Base-by-base conservation (phyloP, 1,284 basidiomycete species). In the Ustilago vetiveriae region DNA sequence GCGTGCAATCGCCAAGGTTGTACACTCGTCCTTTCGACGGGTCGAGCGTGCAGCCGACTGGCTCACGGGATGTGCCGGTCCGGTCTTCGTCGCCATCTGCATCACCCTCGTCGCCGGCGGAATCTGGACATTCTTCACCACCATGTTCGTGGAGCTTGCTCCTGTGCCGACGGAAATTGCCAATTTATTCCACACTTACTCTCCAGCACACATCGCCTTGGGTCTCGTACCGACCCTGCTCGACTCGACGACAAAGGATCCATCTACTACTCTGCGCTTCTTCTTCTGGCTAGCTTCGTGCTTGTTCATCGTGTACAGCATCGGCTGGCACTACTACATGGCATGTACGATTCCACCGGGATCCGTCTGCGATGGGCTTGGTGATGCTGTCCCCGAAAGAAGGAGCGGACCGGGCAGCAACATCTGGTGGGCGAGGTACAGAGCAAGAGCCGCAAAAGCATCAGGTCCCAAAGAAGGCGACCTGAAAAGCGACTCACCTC, bases 31-130 rank as follows among this genome's bases (percentile, higher is more conserved):
- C 84, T 96, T 94, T 85, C 91, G 88, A 80, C 84, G 85, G 21
- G 83, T 95, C 26, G 94, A 97, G 83, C 84, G 88, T 41, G 83
- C 84, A 41, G 92, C 88, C 5, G 92, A 96, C 82, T 85, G 86
- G 76, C 72, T 95, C 36, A 96, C 92, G 0, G 92, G 93, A 56
- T 89, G 90, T 46, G 94, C 92, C 14, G 94, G 95, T 0, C 94
- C 94, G 0, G 87, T 90, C 74, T 98, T 98, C 82, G 87, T 98
- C 46, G 54, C 49, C 38, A 56, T 78, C 46, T 94, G 92, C 14
- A 85, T 89, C 67, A 70, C 88, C 6, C 85, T 98, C 38, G 88
- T 94, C 33, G 82, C 85, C 3, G 79, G 85, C 0, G 92, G 92
- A 22, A 85, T 87, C 0, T 73, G 92, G 63, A 89, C 88, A 63